Percentiles rank a stretch among this genome's conserved stretches.
phyloP scores from a whole-genome alignment of 805 yeast species.

The Candida rishiriensis region DNA sequence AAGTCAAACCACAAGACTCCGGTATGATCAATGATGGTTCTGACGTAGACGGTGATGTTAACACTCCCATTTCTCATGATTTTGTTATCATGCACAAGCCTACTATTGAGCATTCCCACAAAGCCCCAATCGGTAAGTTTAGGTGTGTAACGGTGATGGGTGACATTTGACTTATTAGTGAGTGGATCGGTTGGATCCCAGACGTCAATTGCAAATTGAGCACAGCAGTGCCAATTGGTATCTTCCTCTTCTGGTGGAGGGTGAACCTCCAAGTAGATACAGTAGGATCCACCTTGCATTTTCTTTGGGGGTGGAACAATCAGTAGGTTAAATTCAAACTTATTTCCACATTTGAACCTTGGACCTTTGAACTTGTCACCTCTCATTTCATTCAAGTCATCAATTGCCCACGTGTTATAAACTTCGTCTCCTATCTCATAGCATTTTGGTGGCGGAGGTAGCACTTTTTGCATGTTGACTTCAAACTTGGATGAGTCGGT shows the following conservation, averaged over 20 bases:
- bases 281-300: constrained; percentile 53
- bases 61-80: constrained; percentile 47
- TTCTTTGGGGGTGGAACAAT: constrained; percentile 66
- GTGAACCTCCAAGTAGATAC: constrained; percentile 78
- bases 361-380: constrained; percentile 37
- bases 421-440: constrained; percentile 29
- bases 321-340: constrained; percentile 60
- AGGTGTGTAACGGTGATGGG: constrained; percentile 74
- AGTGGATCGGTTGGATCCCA: constrained; percentile 76
- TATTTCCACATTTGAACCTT: constrained; percentile 50
- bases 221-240: constrained; percentile 80
- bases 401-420: constrained; percentile 36
- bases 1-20: constrained; percentile 94
- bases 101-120: constrained; percentile 62
- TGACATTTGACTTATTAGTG: constrained; percentile 53
- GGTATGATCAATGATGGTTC: constrained; percentile 81
- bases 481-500: constrained; percentile 20
- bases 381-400: constrained; percentile 27
- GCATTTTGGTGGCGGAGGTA: constrained; percentile 28
- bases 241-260: constrained; percentile 31
- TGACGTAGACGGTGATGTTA: constrained; percentile 72
- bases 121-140: constrained; percentile 96
- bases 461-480: constrained; percentile 13
- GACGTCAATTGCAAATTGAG: constrained; percentile 79
- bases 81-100: constrained; percentile 32